phyloP scores from a whole-genome alignment of 108 stramenopile genomes.

The Cyclostephanos tholiformis region DNA sequence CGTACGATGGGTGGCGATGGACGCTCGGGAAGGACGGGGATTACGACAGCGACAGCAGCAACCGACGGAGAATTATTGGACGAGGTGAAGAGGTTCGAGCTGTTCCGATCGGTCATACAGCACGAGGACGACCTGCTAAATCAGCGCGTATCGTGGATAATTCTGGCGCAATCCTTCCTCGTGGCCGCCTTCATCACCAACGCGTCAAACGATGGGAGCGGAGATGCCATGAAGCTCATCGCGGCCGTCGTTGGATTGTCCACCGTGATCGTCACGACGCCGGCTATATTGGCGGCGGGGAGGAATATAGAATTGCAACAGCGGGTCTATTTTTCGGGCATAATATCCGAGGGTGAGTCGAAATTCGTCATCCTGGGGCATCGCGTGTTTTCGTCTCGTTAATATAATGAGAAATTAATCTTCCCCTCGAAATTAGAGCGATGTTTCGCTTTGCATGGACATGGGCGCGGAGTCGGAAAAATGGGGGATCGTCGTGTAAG shows the following conservation, averaged over 20 bases:
- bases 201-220: slow-evolving; percentile 9
- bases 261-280: slow-evolving; percentile 49
- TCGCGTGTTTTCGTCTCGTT: not conserved
- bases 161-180: slow-evolving; percentile 56
- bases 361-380: slow-evolving; percentile 43
- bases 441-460: not conserved
- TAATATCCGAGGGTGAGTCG: slow-evolving; percentile 37
- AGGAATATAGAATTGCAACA: slow-evolving; percentile 55
- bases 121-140: slow-evolving; percentile 58
- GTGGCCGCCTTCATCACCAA: slow-evolving; percentile 53
- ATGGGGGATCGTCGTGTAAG: not conserved
- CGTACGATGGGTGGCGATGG: too few species aligned
- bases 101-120: slow-evolving; percentile 51
- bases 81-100: slow-evolving; percentile 52
- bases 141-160: slow-evolving; percentile 59
- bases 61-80: slow-evolving; percentile 13
- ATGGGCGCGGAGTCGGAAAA: not conserved
- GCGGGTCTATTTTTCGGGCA: slow-evolving; percentile 42
- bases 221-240: slow-evolving; percentile 31
- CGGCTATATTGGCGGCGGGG: slow-evolving; percentile 46
- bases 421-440: not conserved
- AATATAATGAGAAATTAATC: not conserved
- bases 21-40: too few species aligned
- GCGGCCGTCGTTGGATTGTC: slow-evolving; percentile 48
- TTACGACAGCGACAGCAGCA: too few species aligned